A percentile compares a stretch with the other conserved stretches of the same genome.
Conservation (phyloP, 345 rosid genomes). For the Angophora floribunda region DNA sequence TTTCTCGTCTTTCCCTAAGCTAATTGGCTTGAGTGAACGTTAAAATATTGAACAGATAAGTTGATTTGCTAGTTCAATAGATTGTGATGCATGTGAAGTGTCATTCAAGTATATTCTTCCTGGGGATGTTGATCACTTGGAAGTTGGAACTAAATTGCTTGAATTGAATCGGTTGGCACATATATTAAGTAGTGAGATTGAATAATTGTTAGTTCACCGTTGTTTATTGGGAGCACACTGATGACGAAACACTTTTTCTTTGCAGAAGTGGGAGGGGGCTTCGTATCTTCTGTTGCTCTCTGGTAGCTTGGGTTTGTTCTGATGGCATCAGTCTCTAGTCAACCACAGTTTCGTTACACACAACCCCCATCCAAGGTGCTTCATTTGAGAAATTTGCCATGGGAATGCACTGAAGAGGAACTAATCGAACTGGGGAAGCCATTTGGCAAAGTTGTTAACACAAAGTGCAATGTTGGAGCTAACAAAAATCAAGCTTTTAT, state of each 20-base stretch:
- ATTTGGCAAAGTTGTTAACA: slow-evolving; percentile 89
- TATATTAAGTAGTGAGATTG: background rate
- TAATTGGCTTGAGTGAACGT: background rate
- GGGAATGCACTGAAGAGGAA: slow-evolving; percentile 99
- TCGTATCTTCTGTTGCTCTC: background rate
- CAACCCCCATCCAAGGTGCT: slow-evolving; percentile 99
- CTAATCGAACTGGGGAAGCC: slow-evolving; percentile 94
- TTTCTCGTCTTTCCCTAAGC: background rate
- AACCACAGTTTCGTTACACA: slow-evolving; percentile 97
- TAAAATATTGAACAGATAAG: background rate
- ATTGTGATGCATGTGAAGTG: background rate
- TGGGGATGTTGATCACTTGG: background rate
- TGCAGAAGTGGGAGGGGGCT: background rate
- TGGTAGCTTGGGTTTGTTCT: slow-evolving; percentile 3
- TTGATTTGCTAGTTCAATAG: background rate
- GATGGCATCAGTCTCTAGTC: slow-evolving; percentile 96
- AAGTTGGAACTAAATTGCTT: background rate
- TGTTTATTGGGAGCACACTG: background rate
- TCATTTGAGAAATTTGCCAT: slow-evolving; percentile 94
- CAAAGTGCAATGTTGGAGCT: slow-evolving; percentile 99
- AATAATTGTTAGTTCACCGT: background rate
- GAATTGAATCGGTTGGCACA: background rate
- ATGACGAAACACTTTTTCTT: background rate
- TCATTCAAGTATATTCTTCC: background rate
- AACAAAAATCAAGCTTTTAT: slow-evolving; percentile 97